These are phyloP conservation scores for Strobilomyces confusus DNA, from an alignment of 768 basidiomycete species.

Conservation along the genomic window DNA sequence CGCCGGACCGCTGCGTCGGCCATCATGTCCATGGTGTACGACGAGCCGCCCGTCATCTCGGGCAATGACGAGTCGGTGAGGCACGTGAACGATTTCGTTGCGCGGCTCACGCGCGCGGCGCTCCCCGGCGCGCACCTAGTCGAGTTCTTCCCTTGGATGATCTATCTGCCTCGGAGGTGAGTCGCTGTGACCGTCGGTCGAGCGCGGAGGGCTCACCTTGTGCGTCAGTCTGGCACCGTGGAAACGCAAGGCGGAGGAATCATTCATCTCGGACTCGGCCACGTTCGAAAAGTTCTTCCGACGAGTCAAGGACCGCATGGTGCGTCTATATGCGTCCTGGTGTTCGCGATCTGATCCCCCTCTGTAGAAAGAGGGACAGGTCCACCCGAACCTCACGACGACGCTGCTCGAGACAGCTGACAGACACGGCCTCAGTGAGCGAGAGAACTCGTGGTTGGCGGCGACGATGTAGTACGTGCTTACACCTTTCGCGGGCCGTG, in stretches of 20 bases:
- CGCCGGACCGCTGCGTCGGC: slow-evolving; percentile 27
- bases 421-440: slow-evolving; percentile 5
- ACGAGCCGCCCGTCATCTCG: slow-evolving; percentile 9
- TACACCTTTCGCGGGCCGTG: background rate
- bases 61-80: slow-evolving; percentile 3
- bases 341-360: background rate
- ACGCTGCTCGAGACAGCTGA: slow-evolving; percentile 1
- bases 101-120: slow-evolving; percentile 30
- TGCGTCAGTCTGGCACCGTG: slow-evolving; percentile 3
- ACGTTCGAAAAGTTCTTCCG: slow-evolving; percentile 1
- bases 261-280: background rate
- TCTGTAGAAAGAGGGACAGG: background rate
- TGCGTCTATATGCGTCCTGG: background rate
- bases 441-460: slow-evolving; percentile 17
- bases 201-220: background rate
- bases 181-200: background rate
- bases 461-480: slow-evolving; percentile 10
- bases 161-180: slow-evolving; percentile 24
- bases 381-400: background rate
- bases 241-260: slow-evolving; percentile 1
- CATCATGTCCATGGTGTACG: slow-evolving; percentile 27
- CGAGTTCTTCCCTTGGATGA: slow-evolving; percentile 35
- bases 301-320: slow-evolving; percentile 1
- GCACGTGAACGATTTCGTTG: slow-evolving; percentile 19
- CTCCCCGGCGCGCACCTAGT: slow-evolving; percentile 36